A percentile compares a stretch with the other conserved stretches of the same genome.
These are phyloP conservation scores for Talaromyces albobiverticillius DNA, from an alignment of 2,329 filamentous ascomycete genomes.

Conservation along the genomic window DNA sequence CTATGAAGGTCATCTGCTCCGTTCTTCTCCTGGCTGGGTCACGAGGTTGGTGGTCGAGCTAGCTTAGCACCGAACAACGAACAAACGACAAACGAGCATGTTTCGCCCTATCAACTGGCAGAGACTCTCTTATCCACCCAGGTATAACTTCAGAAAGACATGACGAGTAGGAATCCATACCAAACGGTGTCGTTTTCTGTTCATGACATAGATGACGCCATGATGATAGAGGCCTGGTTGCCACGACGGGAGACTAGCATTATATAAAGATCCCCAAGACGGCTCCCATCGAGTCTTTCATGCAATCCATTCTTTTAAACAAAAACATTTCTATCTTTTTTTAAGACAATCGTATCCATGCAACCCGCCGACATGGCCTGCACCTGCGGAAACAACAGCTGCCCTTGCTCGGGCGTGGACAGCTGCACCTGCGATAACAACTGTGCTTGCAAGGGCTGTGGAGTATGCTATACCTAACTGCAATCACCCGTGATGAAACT, in stretches of 20 bases:
- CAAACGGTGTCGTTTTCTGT: not conserved
- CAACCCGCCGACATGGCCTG: conserved; percentile 28
- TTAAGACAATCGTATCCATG: too few relatives aligned
- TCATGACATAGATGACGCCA: conserved; percentile 10
- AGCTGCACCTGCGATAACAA: conserved; percentile 31
- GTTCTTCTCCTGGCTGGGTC: too few relatives aligned
- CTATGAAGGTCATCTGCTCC: too few relatives aligned
- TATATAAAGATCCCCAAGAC: not conserved
- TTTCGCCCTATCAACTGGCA: too few relatives aligned
- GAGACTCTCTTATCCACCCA: too few relatives aligned
- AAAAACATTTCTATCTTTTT: too few relatives aligned
- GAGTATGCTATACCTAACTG: conserved; percentile 29
- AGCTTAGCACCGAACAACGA: too few relatives aligned
- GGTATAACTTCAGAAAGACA: too few relatives aligned
- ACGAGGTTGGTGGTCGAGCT: too few relatives aligned
- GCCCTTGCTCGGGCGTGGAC: conserved; percentile 30
- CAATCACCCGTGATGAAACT: conserved; percentile 3
- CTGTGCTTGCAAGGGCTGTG: conserved; percentile 38
- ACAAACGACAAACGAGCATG: too few relatives aligned
- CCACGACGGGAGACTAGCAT: not conserved
- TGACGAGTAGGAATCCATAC: not conserved
- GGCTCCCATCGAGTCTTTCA: not conserved
- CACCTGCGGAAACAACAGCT: conserved; percentile 30
- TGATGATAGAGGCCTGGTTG: not conserved
- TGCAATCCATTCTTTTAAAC: too few relatives aligned